Conservation (phyloP, 2,329 filamentous ascomycete species). For the Cladosporium sp. region DNA sequence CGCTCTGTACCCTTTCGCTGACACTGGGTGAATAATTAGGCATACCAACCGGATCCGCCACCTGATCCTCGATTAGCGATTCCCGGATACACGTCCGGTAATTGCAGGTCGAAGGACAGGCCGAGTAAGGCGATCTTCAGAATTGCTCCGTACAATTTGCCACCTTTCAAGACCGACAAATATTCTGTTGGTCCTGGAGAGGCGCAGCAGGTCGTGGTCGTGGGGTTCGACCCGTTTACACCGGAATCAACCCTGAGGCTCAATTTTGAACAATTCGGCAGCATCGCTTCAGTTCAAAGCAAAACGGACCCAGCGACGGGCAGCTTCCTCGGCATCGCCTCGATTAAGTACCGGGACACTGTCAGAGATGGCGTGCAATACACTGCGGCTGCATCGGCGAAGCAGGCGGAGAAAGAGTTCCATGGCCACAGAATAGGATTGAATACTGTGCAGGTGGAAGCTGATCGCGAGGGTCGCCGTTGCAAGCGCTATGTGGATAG, state of each 20-base stretch:
- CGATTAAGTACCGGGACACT: conserved; percentile 78
- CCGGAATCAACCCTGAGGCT: conserved; percentile 70
- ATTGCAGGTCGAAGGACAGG: conserved; percentile 45
- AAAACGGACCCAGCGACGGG: conserved; percentile 93
- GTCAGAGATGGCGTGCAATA: conserved; percentile 48
- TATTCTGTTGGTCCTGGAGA: conserved; percentile 85
- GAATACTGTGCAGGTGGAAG: conserved; percentile 71
- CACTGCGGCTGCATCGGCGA: conserved; percentile 72
- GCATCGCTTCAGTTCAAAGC: conserved; percentile 85
- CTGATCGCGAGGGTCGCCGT: conserved; percentile 80
- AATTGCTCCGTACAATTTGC: conserved; percentile 70
- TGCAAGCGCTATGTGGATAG: conserved; percentile 73
- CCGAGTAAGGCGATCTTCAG: conserved; percentile 65
- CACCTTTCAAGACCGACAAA: conserved; percentile 75
- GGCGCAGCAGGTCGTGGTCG: conserved; percentile 83
- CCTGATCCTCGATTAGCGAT: conserved; percentile 74
- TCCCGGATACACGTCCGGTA: conserved; percentile 51
- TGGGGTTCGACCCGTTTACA: conserved; percentile 89
- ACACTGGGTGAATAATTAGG: conserved; percentile 48
- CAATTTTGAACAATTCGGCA: conserved; percentile 73
- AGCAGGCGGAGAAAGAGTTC: conserved; percentile 68
- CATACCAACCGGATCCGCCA: conserved; percentile 57
- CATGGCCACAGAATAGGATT: conserved; percentile 75
- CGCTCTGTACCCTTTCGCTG: conserved; percentile 36
- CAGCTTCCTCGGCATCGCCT: conserved; percentile 87